Base-by-base conservation (phyloP, 2,329 filamentous ascomycete genomes). In the Lithohypha guttulata region DNA sequence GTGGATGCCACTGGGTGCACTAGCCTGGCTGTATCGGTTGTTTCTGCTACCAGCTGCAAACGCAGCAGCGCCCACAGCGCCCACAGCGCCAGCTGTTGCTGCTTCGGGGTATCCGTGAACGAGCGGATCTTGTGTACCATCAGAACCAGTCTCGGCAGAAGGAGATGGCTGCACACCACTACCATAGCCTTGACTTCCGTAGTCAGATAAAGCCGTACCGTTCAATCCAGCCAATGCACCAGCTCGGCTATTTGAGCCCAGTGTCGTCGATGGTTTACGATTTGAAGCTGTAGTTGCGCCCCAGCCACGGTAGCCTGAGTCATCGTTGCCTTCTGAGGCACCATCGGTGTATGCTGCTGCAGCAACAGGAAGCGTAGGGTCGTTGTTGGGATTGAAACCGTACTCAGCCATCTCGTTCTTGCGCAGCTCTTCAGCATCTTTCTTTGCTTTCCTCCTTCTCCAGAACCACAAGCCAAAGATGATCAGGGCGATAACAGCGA, bases 371-470 rank as follows among this genome's bases (percentile, higher is more conserved):
- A 94, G 69, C 1, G 82, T 85, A 1, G 87, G 85, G 56, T 95
- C 87, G 44, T 86, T 80, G 62, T 96, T 96, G n/a, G 91, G 91
- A 59, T 96, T 96, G 68, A 87, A 96, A 21, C 83, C 81, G 58
- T 96, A 96, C 57, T 96, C 91, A 59, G 96, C 89, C 8, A 95
- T 86, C 62, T 98, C 91, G 65, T 95, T 95, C 47, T 87, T 77
- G 35, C 91, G 77, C 53, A 87, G 77, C 57, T 95, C 91, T 55
- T 91, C 85, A 10, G 81, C 82, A 47, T 77, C 76, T 67, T 85
- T 91, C 48, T 79, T 77, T 53, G 83, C 79, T 65, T 93, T 93
- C 47, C 86, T 81, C 65, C 78, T 86, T 57, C 84, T 78, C 85
- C 86, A 98, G 55, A 89, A 76, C 35, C 46, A 52, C 34, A 52